These are phyloP conservation scores for Madurella fahalii DNA, from an alignment of 2,329 filamentous ascomycete species.

Conservation along the genomic window DNA sequence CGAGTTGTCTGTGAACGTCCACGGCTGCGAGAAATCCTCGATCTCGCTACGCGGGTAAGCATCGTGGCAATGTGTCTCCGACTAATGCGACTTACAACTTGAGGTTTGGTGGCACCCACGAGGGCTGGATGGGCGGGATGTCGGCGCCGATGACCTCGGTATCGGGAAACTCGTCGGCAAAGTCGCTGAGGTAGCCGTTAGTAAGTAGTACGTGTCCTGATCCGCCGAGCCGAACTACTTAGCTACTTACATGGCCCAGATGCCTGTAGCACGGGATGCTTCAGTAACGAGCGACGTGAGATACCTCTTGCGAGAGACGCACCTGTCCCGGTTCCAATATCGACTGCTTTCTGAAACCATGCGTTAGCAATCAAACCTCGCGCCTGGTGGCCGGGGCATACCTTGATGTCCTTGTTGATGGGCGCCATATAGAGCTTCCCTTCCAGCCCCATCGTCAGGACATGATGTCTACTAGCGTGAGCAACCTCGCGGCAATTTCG, in stretches of 20 bases:
- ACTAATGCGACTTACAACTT: conserved; percentile 19
- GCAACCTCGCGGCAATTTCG: not conserved
- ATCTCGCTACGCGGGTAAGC: not conserved
- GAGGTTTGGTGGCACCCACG: conserved; percentile 52
- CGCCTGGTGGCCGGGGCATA: not conserved
- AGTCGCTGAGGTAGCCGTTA: conserved; percentile 31
- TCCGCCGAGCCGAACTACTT: not conserved
- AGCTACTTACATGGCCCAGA: conserved; percentile 22
- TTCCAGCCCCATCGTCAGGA: conserved; percentile 23
- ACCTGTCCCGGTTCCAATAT: conserved; percentile 47
- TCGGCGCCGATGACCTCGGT: conserved; percentile 50
- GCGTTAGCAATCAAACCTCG: not conserved
- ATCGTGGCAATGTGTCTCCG: not conserved
- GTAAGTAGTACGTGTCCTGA: not conserved
- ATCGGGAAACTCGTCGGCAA: conserved; percentile 40
- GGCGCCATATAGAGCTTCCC: conserved; percentile 28
- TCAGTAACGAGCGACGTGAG: not conserved
- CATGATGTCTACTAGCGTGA: conserved; percentile 20
- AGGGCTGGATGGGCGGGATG: conserved; percentile 54
- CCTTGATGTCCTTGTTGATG: conserved; percentile 8
- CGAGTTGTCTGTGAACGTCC: conserved; percentile 19
- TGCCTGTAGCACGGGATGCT: conserved; percentile 35
- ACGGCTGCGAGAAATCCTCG: conserved; percentile 23
- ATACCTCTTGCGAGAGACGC: not conserved
- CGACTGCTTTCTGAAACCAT: conserved; percentile 35